Evolutionary conservation across 2,329 filamentous ascomycete species (phyloP).

Genomic region (Fusarium equiseti): DNA sequence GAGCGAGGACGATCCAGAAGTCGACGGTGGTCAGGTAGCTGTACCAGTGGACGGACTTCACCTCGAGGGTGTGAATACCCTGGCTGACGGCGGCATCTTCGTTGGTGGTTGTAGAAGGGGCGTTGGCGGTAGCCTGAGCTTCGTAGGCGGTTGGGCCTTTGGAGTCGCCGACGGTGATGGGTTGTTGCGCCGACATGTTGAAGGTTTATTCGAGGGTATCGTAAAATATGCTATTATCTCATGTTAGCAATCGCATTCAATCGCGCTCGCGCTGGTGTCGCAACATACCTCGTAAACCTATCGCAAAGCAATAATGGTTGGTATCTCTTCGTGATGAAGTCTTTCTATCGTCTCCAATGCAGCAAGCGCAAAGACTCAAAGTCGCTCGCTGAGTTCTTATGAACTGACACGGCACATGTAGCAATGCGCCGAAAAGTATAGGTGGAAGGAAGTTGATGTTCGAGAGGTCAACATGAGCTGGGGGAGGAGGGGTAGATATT

Average conservation of each 20-base stretch:
- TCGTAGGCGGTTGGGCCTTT: constrained; percentile 41
- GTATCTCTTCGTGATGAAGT: constrained; percentile 52
- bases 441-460: constrained; percentile 20
- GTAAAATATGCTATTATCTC: constrained; percentile 1
- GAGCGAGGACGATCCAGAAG: constrained; percentile 84
- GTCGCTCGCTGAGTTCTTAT: constrained; percentile 68
- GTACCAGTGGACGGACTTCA: constrained; percentile 69
- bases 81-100: constrained; percentile 58
- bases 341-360: constrained; percentile 65
- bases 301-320: constrained; percentile 6
- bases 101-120: constrained; percentile 16
- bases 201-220: constrained; percentile 23
- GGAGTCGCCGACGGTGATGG: constrained; percentile 33
- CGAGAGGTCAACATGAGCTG: constrained; percentile 40
- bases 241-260: not conserved
- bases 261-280: not conserved
- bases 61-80: constrained; percentile 68
- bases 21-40: constrained; percentile 85
- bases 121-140: constrained; percentile 15
- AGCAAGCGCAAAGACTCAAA: constrained; percentile 77
- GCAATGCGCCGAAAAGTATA: constrained; percentile 51
- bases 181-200: constrained; percentile 29
- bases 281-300: constrained; percentile 33
- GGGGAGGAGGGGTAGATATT: constrained; percentile 21
- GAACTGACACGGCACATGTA: constrained; percentile 59